phyloP scores from a whole-genome alignment of 306 rosid species.

The Fagus sylvatica region DNA sequence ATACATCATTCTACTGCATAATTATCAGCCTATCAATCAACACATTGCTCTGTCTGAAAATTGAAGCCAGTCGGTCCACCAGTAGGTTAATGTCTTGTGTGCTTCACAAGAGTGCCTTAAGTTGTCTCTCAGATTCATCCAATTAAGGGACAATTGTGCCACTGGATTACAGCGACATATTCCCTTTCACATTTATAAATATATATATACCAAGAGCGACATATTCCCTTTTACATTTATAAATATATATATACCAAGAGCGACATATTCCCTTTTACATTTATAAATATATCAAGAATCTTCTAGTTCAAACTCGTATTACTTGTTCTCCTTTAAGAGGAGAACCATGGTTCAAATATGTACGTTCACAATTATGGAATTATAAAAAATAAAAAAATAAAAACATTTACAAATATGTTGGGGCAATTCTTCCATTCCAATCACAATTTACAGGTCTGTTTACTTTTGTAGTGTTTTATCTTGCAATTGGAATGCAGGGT shows the following conservation, averaged over 20 bases:
- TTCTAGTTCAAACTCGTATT: no score
- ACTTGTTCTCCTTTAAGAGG: no score
- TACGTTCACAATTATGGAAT: no score
- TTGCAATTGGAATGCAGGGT: not conserved
- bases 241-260: no score
- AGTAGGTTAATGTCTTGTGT: constrained; percentile 30
- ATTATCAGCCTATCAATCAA: constrained; percentile 47
- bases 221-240: no score
- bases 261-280: not conserved
- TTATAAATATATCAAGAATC: no score
- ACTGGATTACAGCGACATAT: constrained; percentile 1
- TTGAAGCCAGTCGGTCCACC: constrained; percentile 46
- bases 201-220: no score
- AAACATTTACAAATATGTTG: not conserved
- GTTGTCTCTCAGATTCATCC: constrained; percentile 38
- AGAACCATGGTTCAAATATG: no score
- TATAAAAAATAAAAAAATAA: no score
- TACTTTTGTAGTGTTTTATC: not conserved
- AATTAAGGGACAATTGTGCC: constrained; percentile 27
- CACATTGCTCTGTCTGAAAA: constrained; percentile 39
- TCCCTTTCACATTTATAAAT: not conserved
- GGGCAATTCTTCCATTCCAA: constrained; percentile 12
- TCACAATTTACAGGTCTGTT: not conserved
- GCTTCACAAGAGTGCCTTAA: constrained; percentile 33
- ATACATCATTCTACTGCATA: constrained; percentile 18